phyloP scores from a whole-genome alignment of 1,139 yeast genomes.

The Protomyces macrosporus region DNA sequence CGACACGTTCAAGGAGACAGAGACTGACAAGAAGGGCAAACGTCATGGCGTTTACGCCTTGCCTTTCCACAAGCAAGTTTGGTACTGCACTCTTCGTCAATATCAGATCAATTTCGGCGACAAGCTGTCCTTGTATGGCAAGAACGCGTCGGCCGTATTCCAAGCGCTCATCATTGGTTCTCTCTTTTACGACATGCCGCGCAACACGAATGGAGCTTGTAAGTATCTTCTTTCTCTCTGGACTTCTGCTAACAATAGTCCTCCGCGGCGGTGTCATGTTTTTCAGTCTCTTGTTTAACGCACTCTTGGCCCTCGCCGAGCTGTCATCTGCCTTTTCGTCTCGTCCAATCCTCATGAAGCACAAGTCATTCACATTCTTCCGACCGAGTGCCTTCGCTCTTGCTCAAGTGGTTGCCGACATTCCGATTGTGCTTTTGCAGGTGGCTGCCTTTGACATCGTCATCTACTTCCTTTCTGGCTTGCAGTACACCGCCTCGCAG shows the following conservation, averaged over 20 bases:
- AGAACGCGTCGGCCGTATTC: constrained; percentile 47
- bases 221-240: background rate
- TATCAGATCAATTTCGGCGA: constrained; percentile 28
- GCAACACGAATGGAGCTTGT: constrained; percentile 51
- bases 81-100: constrained; percentile 23
- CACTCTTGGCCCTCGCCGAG: constrained; percentile 68
- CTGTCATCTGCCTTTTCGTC: constrained; percentile 64
- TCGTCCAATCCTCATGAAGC: constrained; percentile 77
- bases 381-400: constrained; percentile 75
- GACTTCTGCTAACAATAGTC: constrained; percentile 32
- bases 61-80: constrained; percentile 33
- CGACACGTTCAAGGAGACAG: constrained; percentile 23
- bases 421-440: constrained; percentile 57
- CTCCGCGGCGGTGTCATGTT: constrained; percentile 66
- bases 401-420: constrained; percentile 61
- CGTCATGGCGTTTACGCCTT: constrained; percentile 31
- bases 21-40: constrained; percentile 28
- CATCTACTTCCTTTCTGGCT: constrained; percentile 62
- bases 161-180: constrained; percentile 61
- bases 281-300: constrained; percentile 71
- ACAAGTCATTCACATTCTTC: constrained; percentile 65
- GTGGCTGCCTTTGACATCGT: constrained; percentile 57
- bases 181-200: constrained; percentile 58
- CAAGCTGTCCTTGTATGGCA: constrained; percentile 30
- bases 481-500: constrained; percentile 59